Conservation (phyloP, 2,329 filamentous ascomycete species). For the Nemania serpens region DNA sequence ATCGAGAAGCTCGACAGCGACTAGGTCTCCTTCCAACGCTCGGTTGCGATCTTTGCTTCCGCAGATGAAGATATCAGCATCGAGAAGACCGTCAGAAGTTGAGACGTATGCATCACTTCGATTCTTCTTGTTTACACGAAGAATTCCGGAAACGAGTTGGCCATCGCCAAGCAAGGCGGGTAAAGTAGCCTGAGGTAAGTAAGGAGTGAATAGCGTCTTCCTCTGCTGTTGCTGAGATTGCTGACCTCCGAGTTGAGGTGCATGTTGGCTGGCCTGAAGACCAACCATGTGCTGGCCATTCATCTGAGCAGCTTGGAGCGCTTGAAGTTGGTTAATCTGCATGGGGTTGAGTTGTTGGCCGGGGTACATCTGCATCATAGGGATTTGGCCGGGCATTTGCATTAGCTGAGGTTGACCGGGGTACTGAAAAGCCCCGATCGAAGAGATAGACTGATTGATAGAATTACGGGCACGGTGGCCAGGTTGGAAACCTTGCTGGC, state of each 20-base stretch:
- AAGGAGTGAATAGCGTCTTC: conserved; percentile 98
- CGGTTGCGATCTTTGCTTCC: conserved; percentile 98
- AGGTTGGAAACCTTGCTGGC: conserved; percentile 81
- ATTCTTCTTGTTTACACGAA: conserved; percentile 99
- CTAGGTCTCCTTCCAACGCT: conserved; percentile 92
- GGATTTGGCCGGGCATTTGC: conserved; percentile 82
- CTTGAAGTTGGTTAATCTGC: conserved; percentile 88
- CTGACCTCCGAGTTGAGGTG: conserved; percentile 66
- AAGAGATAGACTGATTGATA: conserved; percentile 82
- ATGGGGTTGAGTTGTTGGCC: conserved; percentile 87
- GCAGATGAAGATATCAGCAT: conserved; percentile 99
- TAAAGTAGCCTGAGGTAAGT: conserved; percentile 90
- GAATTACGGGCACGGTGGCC: conserved; percentile 87
- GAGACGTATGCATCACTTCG: conserved; percentile 97
- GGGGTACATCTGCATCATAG: conserved; percentile 81
- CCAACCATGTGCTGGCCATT: conserved; percentile 75
- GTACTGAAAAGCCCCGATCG: conserved; percentile 87
- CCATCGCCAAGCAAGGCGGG: conserved; percentile 89
- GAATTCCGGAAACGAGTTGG: conserved; percentile 92
- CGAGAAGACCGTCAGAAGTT: conserved; percentile 81
- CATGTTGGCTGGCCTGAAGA: conserved; percentile 73
- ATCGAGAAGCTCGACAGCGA: conserved; percentile 93
- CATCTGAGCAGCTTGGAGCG: conserved; percentile 87
- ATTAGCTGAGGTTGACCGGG: conserved; percentile 84
- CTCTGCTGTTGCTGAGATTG: conserved; percentile 86